Base-by-base conservation (phyloP, 768 basidiomycete genomes). In the Cyclocybe cylindracea region DNA sequence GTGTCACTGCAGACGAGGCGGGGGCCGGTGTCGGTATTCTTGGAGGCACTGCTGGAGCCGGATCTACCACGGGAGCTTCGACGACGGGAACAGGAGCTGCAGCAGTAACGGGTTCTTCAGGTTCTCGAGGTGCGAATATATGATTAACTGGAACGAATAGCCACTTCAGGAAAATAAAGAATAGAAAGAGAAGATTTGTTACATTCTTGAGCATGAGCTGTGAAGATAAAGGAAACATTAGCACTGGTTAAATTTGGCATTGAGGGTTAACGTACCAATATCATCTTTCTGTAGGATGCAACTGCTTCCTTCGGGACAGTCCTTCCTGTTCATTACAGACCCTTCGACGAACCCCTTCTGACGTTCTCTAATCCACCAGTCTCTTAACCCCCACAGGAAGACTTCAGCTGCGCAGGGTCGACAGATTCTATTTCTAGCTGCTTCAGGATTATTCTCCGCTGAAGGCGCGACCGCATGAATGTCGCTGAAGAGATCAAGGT, bases 311-410 rank as follows among this genome's bases (percentile, higher is more conserved):
- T 87, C 78, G 8, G 77, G 77, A 57, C 90, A 93, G 60, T 92
- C 86, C 32, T 79, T 80, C 36, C 88, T 75, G n/a, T 67, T 76
- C 58, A 76, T 64, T n/a, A 89, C 65, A 39, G 62, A 64, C 41
- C 76, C 77, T 38, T 84, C 84, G 46, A 87, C 65, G 56, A 80
- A 77, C 11, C 86, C 89, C 60, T 84, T 87, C 68, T 75, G 78
- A 29, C 90, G 80, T 67, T 92, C 89, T 44, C 86, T 74, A 33
- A 91, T 70, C 89, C 91, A 92, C 90, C 90, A 93, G 36, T 86
- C 88, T 54, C 78, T 82, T 39, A 92, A 62, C 9, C 90, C 90
- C 75, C 83, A 89, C 2, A 91, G 71, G 13, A 92, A 72, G 2
- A 91, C 78, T 64, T 91, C 89, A 0, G 83, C 76, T 1, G 91